Conservation (phyloP, 495 filamentous ascomycete species). For the Penicillium waksmanii region DNA sequence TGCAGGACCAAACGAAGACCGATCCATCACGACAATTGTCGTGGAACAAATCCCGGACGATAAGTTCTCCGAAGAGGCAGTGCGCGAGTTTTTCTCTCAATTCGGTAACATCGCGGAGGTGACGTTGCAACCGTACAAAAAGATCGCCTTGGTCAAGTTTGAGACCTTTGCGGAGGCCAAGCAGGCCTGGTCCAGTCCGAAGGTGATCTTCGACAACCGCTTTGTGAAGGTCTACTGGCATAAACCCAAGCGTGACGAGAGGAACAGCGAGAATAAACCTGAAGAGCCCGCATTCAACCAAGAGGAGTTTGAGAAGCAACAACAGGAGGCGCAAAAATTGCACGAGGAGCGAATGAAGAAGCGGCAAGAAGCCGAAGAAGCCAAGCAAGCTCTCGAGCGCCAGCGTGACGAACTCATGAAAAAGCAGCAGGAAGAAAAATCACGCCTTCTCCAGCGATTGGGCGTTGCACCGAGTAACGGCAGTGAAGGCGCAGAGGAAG, state of each 20-base stretch:
- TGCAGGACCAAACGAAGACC: conserved; percentile 74
- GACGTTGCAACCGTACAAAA: conserved; percentile 74
- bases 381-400: conserved; percentile 72
- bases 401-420: conserved; percentile 75
- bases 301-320: conserved; percentile 75
- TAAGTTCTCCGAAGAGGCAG: conserved; percentile 71
- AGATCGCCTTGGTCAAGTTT: conserved; percentile 81
- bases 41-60: conserved; percentile 93
- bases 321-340: conserved; percentile 76
- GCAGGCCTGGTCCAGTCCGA: conserved; percentile 85
- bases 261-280: conserved; percentile 33
- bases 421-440: conserved; percentile 76
- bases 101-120: conserved; percentile 79
- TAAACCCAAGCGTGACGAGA: conserved; percentile 60
- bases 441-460: conserved; percentile 65
- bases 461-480: conserved; percentile 49
- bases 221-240: conserved; percentile 99
- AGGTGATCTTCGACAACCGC: conserved; percentile 93
- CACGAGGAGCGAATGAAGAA: conserved; percentile 78
- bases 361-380: conserved; percentile 72
- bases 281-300: conserved; percentile 62
- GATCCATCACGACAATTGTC: conserved; percentile 77
- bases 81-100: conserved; percentile 81
- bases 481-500: conserved; percentile 17
- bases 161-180: conserved; percentile 73